Percentiles rank a stretch among this genome's conserved stretches.
Evolutionary conservation across 176 grass and related monocot species (phyloP).

Genomic region (Tillandsia leiboldiana): DNA sequence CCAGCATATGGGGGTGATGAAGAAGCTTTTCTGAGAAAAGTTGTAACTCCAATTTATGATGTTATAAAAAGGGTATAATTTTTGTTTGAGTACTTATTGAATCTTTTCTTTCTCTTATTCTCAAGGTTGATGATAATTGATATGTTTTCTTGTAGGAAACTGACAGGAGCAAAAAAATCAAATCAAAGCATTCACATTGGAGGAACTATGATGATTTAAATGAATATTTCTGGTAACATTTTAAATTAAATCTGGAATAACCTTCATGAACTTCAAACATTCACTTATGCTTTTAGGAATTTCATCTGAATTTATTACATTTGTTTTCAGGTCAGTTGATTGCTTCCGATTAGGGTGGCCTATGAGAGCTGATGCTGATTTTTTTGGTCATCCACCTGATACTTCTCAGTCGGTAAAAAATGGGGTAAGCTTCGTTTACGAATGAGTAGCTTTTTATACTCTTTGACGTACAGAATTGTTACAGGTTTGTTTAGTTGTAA

Average conservation of each 20-base stretch:
- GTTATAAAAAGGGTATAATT: constrained; percentile 55
- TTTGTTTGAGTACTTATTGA: constrained; percentile 10
- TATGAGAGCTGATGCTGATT: constrained; percentile 85
- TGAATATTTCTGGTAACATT: constrained; percentile 85
- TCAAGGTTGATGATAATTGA: not conserved
- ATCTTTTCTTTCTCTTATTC: not conserved
- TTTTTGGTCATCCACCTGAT: constrained; percentile 50
- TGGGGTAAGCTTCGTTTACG: constrained; percentile 37
- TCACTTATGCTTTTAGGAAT: constrained; percentile 7
- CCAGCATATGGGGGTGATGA: constrained; percentile 85
- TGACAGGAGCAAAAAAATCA: constrained; percentile 52
- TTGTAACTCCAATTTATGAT: constrained; percentile 86
- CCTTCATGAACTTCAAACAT: constrained; percentile 7
- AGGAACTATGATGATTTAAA: constrained; percentile 97
- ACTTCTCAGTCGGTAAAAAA: constrained; percentile 6
- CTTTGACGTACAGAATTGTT: not conserved
- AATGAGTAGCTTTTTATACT: not conserved
- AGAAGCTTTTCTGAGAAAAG: constrained; percentile 84
- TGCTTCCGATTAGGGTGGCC: constrained; percentile 94
- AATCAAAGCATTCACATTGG: constrained; percentile 96
- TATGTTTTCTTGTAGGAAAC: constrained; percentile 54
- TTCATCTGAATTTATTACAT: not conserved
- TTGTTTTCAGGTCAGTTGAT: constrained; percentile 53
- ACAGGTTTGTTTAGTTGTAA: not conserved
- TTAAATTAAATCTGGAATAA: not conserved